Evolutionary conservation across 768 basidiomycete species (phyloP).

Genomic region (Tulasnella sp.): DNA sequence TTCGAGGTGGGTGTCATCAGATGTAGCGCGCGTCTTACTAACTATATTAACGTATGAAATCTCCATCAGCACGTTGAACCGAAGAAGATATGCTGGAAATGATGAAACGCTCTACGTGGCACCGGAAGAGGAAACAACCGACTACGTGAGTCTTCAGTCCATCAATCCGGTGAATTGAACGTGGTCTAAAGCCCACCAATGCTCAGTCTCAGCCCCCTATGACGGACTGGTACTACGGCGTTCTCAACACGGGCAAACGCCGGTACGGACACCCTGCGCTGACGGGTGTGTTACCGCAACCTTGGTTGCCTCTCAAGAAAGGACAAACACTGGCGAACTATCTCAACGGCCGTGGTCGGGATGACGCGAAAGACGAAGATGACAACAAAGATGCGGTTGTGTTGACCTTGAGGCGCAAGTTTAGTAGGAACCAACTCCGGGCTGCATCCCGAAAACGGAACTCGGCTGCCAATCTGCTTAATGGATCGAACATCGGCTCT

Average conservation of each 20-base stretch:
- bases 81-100: constrained; percentile 80
- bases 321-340: constrained; percentile 62
- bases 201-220: constrained; percentile 87
- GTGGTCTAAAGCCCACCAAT: neutral
- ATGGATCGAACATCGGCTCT: neutral
- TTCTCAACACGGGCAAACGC: constrained; percentile 88
- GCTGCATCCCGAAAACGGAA: neutral
- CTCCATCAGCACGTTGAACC: constrained; percentile 57
- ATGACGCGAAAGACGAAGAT: constrained; percentile 14
- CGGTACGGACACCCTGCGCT: constrained; percentile 93
- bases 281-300: constrained; percentile 83
- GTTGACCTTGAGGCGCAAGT: constrained; percentile 55
- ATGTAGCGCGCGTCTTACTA: neutral
- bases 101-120: constrained; percentile 94
- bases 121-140: constrained; percentile 84
- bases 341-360: constrained; percentile 18
- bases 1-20: constrained; percentile 58
- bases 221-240: constrained; percentile 88
- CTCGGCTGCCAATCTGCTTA: neutral
- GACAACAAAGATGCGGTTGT: constrained; percentile 48
- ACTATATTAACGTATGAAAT: neutral
- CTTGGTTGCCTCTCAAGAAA: constrained; percentile 88
- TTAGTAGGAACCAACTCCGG: constrained; percentile 50
- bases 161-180: neutral
- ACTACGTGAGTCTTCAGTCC: constrained; percentile 52